Conservation (phyloP, 768 basidiomycete genomes). For the Trametes elegans region DNA sequence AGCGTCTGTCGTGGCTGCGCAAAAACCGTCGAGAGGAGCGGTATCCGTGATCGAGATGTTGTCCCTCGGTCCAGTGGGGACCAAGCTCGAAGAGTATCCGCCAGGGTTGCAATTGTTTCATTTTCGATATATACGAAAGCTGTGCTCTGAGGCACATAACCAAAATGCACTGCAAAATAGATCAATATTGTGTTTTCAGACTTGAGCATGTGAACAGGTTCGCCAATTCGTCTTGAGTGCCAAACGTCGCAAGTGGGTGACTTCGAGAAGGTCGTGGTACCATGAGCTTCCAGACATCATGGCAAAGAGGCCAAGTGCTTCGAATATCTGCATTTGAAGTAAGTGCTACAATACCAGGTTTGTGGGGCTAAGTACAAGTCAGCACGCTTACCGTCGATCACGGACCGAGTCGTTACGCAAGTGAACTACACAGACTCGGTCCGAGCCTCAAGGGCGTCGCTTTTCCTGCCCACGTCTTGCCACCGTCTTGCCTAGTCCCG, state of each 20-base stretch:
- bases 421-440: background rate
- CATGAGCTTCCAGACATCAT: too few relatives aligned
- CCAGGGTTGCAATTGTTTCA: background rate
- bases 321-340: too few relatives aligned
- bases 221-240: too few relatives aligned
- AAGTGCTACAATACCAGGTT: too few relatives aligned
- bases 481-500: background rate
- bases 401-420: slow-evolving; percentile 1
- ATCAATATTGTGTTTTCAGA: too few relatives aligned
- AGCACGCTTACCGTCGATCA: background rate
- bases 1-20: background rate
- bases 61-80: background rate
- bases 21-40: background rate
- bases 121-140: too few relatives aligned
- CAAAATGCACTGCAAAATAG: too few relatives aligned
- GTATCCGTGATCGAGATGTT: background rate
- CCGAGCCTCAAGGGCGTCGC: background rate
- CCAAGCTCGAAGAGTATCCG: background rate
- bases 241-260: too few relatives aligned
- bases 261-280: too few relatives aligned
- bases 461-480: background rate
- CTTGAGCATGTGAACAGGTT: too few relatives aligned
- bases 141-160: too few relatives aligned
- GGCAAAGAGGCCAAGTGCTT: too few relatives aligned
- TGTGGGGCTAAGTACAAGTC: background rate